A percentile compares a stretch with the other conserved stretches of the same genome.
Evolutionary conservation across 75 land plant genomes (phyloP).

Genomic region (Pinus tabuliformis): DNA sequence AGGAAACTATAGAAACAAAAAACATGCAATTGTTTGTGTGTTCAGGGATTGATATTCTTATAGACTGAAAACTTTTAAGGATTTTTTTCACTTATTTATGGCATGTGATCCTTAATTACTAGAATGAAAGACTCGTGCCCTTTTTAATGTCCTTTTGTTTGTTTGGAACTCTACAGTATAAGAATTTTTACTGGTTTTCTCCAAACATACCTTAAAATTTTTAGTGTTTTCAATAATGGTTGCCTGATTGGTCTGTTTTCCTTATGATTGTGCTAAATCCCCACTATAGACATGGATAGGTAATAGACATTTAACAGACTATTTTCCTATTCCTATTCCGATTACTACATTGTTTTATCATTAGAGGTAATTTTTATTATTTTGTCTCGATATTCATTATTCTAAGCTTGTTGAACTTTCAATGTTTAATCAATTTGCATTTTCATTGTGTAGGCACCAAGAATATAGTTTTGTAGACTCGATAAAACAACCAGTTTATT

Average conservation of each 20-base stretch:
- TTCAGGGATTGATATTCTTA: no score
- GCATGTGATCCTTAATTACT: no score
- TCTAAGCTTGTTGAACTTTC: neutral
- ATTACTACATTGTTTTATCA: neutral
- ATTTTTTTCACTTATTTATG: no score
- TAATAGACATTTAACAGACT: neutral
- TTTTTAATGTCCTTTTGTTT: no score
- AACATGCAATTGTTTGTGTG: no score
- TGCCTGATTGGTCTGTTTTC: neutral
- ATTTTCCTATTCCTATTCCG: neutral
- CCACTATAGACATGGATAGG: neutral
- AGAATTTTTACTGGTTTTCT: neutral
- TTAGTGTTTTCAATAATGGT: neutral
- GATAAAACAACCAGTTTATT: slow-evolving; percentile 41
- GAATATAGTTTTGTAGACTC: slow-evolving; percentile 79
- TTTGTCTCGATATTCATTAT: neutral
- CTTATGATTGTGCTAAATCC: neutral
- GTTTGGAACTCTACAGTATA: neutral
- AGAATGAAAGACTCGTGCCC: no score
- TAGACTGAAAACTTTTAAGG: no score
- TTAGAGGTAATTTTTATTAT: neutral
- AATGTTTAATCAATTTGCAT: neutral
- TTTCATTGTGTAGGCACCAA: slow-evolving; percentile 50
- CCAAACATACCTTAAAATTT: neutral
- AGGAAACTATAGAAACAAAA: no score